Evolutionary conservation across 768 basidiomycete species (phyloP).

Genomic region (Lactifluus pinguis): DNA sequence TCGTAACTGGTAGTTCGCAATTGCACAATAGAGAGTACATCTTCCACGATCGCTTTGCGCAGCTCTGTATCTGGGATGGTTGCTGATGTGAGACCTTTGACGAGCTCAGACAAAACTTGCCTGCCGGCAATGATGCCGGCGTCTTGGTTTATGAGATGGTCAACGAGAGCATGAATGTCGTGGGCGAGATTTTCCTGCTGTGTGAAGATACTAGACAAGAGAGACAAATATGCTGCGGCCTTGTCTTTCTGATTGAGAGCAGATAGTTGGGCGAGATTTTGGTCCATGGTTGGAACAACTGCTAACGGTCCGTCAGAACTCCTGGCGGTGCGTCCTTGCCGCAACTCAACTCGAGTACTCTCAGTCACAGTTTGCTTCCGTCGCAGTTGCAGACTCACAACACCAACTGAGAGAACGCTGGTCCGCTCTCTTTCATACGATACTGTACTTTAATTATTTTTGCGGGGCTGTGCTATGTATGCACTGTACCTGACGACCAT

Average conservation of each 20-base stretch:
- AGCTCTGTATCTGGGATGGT: constrained; percentile 44
- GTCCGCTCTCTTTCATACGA: background rate
- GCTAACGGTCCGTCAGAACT: no score
- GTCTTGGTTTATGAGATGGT: constrained; percentile 77
- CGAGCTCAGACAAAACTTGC: constrained; percentile 79
- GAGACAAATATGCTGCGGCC: constrained; percentile 59
- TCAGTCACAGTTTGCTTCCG: background rate
- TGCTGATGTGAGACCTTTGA: constrained; percentile 54
- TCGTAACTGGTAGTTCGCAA: constrained; percentile 86
- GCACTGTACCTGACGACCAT: constrained; percentile 6
- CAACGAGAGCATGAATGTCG: constrained; percentile 65
- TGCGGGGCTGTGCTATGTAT: background rate
- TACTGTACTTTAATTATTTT: background rate
- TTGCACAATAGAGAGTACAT: constrained; percentile 60
- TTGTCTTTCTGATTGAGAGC: constrained; percentile 78
- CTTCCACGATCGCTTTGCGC: constrained; percentile 66
- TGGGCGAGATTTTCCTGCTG: constrained; percentile 38
- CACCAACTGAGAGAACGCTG: background rate
- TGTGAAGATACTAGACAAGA: constrained; percentile 59
- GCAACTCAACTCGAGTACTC: no score
- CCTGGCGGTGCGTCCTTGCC: no score
- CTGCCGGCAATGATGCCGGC: constrained; percentile 80
- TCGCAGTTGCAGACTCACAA: background rate
- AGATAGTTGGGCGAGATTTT: constrained; percentile 52
- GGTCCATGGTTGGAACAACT: constrained; percentile 42